Evolutionary conservation across 495 filamentous ascomycete genomes (phyloP).

Genomic region (Penicillium tannophilum): DNA sequence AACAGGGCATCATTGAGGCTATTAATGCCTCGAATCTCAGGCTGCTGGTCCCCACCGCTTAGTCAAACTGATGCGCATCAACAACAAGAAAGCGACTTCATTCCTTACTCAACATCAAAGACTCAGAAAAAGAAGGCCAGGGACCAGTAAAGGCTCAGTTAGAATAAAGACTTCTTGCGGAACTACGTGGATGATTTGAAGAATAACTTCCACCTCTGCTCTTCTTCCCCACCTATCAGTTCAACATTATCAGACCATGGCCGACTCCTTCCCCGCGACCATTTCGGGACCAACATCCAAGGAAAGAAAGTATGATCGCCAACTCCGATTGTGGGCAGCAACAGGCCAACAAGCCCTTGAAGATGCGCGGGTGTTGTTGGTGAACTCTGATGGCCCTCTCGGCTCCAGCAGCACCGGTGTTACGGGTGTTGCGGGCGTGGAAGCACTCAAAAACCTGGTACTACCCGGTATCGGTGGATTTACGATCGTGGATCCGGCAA

Average conservation of each 20-base stretch:
- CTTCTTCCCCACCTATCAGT: slow-evolving; percentile 1
- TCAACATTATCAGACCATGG: slow-evolving; percentile 32
- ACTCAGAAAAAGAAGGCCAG: not conserved
- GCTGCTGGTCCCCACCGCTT: slow-evolving; percentile 9
- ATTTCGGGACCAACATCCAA: slow-evolving; percentile 71
- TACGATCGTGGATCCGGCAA: slow-evolving; percentile 81
- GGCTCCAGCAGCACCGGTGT: slow-evolving; percentile 48
- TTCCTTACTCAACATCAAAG: not conserved
- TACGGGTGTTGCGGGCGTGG: slow-evolving; percentile 79
- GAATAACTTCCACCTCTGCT: not conserved
- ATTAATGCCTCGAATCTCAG: not conserved
- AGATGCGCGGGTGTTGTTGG: slow-evolving; percentile 80
- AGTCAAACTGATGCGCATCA: slow-evolving; percentile 19
- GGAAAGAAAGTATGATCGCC: slow-evolving; percentile 93
- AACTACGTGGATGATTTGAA: not conserved
- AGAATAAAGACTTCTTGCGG: not conserved
- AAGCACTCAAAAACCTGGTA: slow-evolving; percentile 95
- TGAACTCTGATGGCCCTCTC: slow-evolving; percentile 66
- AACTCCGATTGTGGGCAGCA: slow-evolving; percentile 93
- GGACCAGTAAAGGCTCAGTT: not conserved
- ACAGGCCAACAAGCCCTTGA: slow-evolving; percentile 90
- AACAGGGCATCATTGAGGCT: not conserved
- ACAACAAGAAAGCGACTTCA: slow-evolving; percentile 7
- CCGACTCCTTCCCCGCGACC: slow-evolving; percentile 40
- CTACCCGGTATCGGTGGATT: slow-evolving; percentile 93